These are phyloP conservation scores for Artemisia annua DNA, from an alignment of 129 eudicot genomes.

Conservation along the genomic window DNA sequence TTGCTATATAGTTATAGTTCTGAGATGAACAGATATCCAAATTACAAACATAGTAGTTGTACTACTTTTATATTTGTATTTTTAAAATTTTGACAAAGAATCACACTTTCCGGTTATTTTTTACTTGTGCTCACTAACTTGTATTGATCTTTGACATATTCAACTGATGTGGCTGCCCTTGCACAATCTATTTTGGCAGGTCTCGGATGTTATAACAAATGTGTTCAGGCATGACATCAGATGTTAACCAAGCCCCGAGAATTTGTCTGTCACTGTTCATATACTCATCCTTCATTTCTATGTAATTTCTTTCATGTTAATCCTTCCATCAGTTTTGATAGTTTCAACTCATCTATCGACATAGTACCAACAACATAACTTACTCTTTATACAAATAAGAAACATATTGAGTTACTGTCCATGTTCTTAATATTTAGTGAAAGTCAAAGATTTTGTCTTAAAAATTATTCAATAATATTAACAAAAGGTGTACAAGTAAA, in stretches of 20 bases:
- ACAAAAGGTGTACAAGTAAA: background rate
- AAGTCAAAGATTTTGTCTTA: constrained; percentile 5
- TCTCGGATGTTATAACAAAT: constrained; percentile 6
- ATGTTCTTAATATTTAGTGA: background rate
- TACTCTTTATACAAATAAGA: too few relatives aligned
- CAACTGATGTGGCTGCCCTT: background rate
- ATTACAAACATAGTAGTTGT: too few relatives aligned
- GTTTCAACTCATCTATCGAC: background rate
- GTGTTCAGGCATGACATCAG: constrained; percentile 16
- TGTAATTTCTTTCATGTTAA: background rate
- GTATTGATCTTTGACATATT: background rate
- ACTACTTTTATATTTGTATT: too few relatives aligned
- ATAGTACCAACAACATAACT: background rate
- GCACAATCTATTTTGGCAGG: constrained; percentile 22
- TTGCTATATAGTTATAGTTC: too few relatives aligned
- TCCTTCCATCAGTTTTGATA: constrained; percentile 14
- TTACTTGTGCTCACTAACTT: background rate
- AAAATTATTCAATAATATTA: constrained; percentile 1
- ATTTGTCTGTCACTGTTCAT: constrained; percentile 5
- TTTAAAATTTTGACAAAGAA: too few relatives aligned
- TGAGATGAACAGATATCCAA: too few relatives aligned
- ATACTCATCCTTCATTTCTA: constrained; percentile 4
- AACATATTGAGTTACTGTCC: background rate
- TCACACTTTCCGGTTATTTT: background rate
- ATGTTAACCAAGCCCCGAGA: constrained; percentile 5